phyloP scores from a whole-genome alignment of 371 early-diverging fungal genomes.

The Mortierella sp. region DNA sequence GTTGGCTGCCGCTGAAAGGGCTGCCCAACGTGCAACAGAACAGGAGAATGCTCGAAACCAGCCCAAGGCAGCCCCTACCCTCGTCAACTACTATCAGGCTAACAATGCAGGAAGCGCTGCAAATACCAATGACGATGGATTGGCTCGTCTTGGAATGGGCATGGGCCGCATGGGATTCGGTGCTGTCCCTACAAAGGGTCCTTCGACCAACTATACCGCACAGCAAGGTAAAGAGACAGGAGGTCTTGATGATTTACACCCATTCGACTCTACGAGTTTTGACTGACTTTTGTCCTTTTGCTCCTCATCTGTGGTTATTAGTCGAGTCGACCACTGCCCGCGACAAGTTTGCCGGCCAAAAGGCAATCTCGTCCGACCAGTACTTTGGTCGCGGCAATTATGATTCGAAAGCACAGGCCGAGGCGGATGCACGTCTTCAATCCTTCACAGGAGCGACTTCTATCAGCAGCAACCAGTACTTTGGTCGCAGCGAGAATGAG shows the following conservation, averaged over 20 bases:
- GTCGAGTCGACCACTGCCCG: conserved; percentile 59
- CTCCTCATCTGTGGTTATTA: too few species aligned
- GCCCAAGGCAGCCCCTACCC: conserved; percentile 27
- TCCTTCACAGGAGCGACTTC: conserved; percentile 79
- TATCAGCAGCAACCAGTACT: conserved; percentile 86
- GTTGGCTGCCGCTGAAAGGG: conserved; percentile 44
- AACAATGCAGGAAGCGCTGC: conserved; percentile 41
- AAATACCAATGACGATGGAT: conserved; percentile 56
- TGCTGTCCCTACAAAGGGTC: conserved; percentile 40
- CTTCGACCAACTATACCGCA: conserved; percentile 25
- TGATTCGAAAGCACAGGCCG: conserved; percentile 70
- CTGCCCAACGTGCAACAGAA: conserved; percentile 37
- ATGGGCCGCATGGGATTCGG: conserved; percentile 83
- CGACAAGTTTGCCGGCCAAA: conserved; percentile 80
- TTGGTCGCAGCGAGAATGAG: conserved; percentile 74
- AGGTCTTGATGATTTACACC: too few species aligned
- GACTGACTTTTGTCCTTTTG: not conserved
- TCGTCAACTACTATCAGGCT: conserved; percentile 42
- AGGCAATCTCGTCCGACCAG: conserved; percentile 89
- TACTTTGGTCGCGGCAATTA: conserved; percentile 87
- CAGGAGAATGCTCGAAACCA: conserved; percentile 31
- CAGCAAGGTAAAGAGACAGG: conserved; percentile 33
- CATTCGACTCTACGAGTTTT: too few species aligned
- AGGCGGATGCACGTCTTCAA: conserved; percentile 70
- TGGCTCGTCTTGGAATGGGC: conserved; percentile 86